Conservation (phyloP, 106 monocot genomes). For the Ottelia alismoides region DNA sequence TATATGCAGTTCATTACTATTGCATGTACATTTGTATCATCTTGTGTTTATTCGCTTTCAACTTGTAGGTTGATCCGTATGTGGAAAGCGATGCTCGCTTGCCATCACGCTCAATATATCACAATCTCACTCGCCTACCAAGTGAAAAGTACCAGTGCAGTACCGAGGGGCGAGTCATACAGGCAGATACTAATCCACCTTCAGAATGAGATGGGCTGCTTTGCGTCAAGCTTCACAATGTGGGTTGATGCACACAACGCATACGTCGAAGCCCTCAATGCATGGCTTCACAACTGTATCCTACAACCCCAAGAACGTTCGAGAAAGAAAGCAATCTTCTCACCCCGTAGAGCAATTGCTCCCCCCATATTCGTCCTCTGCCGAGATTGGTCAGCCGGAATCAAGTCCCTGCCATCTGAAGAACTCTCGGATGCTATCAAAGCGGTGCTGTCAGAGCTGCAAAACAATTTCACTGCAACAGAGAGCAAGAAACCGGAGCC, state of each 20-base stretch:
- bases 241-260: conserved; percentile 40
- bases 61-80: conserved; percentile 47
- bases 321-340: conserved; percentile 22
- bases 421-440: conserved; percentile 40
- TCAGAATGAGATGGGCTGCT: conserved; percentile 37
- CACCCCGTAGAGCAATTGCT: conserved; percentile 37
- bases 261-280: conserved; percentile 46
- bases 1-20: no score
- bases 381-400: conserved; percentile 38
- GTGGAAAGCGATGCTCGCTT: conserved; percentile 85
- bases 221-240: conserved; percentile 32
- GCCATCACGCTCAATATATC: conserved; percentile 81
- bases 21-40: no score
- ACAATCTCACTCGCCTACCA: conserved; percentile 89
- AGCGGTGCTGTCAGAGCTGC: no score
- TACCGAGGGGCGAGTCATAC: conserved; percentile 13
- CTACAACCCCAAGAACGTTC: conserved; percentile 36
- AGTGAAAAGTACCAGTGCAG: conserved; percentile 20
- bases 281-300: conserved; percentile 80
- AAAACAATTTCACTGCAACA: no score
- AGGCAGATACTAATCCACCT: conserved; percentile 36
- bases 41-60: no score
- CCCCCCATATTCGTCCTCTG: conserved; percentile 81
- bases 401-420: conserved; percentile 35
- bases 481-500: no score